A percentile compares a stretch with the other conserved stretches of the same genome.
Evolutionary conservation across 75 land plant genomes (phyloP).

Genomic region (Larix kaempferi): DNA sequence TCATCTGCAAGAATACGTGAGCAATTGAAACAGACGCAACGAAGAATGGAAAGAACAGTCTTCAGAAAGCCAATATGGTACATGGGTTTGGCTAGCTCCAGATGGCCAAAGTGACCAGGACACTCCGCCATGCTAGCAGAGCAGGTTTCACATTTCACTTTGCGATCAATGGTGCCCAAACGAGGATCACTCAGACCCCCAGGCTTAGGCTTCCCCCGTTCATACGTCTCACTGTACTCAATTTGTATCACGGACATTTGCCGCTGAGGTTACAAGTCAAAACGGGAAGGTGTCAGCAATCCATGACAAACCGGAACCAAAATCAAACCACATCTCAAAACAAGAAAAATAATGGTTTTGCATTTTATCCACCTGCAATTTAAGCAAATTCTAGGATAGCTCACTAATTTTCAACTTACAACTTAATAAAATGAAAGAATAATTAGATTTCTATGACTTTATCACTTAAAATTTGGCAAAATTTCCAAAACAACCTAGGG

Average conservation of each 20-base stretch:
- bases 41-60: constrained; percentile 83
- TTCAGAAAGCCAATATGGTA: constrained; percentile 97
- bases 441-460: no score
- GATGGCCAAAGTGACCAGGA: constrained; percentile 97
- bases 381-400: no score
- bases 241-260: constrained; percentile 92
- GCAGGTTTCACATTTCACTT: constrained; percentile 94
- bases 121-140: constrained; percentile 96
- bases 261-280: no score
- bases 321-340: no score
- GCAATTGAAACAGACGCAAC: constrained; percentile 96
- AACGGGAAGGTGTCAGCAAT: no score
- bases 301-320: no score
- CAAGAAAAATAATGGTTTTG: no score
- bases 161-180: constrained; percentile 92
- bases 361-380: no score
- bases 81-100: constrained; percentile 99
- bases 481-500: no score
- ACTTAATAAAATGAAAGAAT: no score
- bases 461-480: no score
- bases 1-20: constrained; percentile 87
- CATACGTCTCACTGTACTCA: constrained; percentile 89
- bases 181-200: constrained; percentile 94
- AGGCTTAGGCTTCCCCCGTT: constrained; percentile 86
- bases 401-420: no score